Percentiles rank a stretch among this genome's conserved stretches.
Evolutionary conservation across 2,329 filamentous ascomycete genomes (phyloP).

Genomic region (Pestalotiopsis sp.): DNA sequence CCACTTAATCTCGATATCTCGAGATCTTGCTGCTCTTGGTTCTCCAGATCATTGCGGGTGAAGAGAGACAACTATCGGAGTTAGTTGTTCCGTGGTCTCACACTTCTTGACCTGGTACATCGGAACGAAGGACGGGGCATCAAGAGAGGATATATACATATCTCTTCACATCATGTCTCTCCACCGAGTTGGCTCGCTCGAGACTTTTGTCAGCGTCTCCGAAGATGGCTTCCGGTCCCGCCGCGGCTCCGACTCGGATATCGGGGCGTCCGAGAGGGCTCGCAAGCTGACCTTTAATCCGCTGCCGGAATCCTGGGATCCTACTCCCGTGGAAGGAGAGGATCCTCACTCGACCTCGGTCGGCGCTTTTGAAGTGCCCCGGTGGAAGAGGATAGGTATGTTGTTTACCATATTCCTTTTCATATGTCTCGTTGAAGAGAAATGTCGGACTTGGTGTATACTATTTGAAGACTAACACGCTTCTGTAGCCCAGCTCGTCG

Average conservation of each 20-base stretch:
- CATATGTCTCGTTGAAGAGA: neutral
- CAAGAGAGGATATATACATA: neutral
- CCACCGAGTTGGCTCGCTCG: constrained; percentile 54
- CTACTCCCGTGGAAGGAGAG: constrained; percentile 36
- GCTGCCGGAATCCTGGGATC: constrained; percentile 54
- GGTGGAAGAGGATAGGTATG: constrained; percentile 57
- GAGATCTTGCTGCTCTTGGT: neutral
- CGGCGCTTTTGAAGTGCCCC: constrained; percentile 56
- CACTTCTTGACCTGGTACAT: neutral
- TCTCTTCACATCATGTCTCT: constrained; percentile 47
- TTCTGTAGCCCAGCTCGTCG: constrained; percentile 65
- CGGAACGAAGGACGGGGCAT: neutral
- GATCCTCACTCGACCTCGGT: constrained; percentile 44
- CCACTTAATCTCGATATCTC: neutral
- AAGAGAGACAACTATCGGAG: neutral
- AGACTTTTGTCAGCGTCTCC: constrained; percentile 48
- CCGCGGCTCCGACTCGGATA: constrained; percentile 37
- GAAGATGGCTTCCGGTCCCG: constrained; percentile 39
- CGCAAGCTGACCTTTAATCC: constrained; percentile 58
- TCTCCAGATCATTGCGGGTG: neutral
- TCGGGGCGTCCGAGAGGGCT: constrained; percentile 50
- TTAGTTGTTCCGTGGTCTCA: neutral
- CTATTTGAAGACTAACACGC: constrained; percentile 2
- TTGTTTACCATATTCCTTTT: constrained; percentile 15
- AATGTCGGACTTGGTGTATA: too few species aligned